These are phyloP conservation scores for Neobulgaria alba DNA, from an alignment of 2,329 filamentous ascomycete genomes.

Conservation along the genomic window DNA sequence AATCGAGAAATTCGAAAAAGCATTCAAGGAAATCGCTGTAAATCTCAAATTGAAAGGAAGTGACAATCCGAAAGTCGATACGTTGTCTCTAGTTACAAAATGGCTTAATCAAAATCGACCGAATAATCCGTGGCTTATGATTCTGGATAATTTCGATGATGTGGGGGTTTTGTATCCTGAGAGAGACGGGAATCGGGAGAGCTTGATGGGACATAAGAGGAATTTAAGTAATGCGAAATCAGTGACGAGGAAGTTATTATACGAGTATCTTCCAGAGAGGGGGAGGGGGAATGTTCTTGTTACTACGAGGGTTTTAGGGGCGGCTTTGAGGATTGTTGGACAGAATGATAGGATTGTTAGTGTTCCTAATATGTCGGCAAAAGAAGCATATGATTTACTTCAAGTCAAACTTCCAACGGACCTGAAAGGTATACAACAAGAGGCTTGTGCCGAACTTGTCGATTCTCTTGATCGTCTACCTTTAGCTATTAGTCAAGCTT, in stretches of 20 bases:
- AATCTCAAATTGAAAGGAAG: conserved; percentile 8
- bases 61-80: conserved; percentile 14
- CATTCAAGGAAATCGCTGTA: conserved; percentile 15
- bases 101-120: conserved; percentile 16
- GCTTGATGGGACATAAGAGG: conserved; percentile 2
- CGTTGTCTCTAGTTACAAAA: conserved; percentile 7
- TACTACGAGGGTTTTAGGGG: conserved; percentile 10
- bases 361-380: conserved; percentile 6
- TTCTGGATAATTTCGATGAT: conserved; percentile 20
- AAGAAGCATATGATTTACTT: conserved; percentile 10
- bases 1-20: conserved; percentile 10
- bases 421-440: conserved; percentile 5
- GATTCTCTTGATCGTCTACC: conserved; percentile 22
- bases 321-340: conserved; percentile 7
- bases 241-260: neutral
- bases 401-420: conserved; percentile 4
- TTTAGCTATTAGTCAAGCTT: conserved; percentile 25
- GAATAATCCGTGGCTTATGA: conserved; percentile 17
- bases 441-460: conserved; percentile 12
- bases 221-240: neutral
- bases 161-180: conserved; percentile 7
- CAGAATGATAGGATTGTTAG: conserved; percentile 5
- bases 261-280: conserved; percentile 10
- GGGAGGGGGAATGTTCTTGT: conserved; percentile 11
- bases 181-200: too few relatives aligned